phyloP scores from a whole-genome alignment of 768 basidiomycete species.

The Phlegmacium glaucopus region DNA sequence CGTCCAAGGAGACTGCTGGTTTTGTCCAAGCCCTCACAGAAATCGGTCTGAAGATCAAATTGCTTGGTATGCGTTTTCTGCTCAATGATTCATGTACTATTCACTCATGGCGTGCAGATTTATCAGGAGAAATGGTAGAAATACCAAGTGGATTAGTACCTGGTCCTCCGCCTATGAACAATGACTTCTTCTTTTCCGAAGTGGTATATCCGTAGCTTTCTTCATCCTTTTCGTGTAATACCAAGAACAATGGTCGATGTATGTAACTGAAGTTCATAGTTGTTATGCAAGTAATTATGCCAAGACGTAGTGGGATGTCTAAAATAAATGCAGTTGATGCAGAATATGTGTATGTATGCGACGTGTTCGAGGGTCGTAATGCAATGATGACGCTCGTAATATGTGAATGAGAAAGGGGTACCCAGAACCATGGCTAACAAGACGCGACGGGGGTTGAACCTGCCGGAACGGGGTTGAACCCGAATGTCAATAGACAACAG shows the following conservation, averaged over 20 bases:
- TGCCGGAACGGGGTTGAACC: constrained; percentile 45
- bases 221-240: neutral
- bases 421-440: constrained; percentile 31
- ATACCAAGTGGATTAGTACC: constrained; percentile 77
- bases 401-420: constrained; percentile 14
- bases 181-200: constrained; percentile 87
- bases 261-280: constrained; percentile 17
- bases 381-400: constrained; percentile 12
- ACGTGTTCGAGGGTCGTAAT: constrained; percentile 14
- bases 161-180: constrained; percentile 77
- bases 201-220: constrained; percentile 26
- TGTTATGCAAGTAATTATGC: constrained; percentile 22
- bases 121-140: constrained; percentile 86
- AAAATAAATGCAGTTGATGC: constrained; percentile 61
- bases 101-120: constrained; percentile 44
- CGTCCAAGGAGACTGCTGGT: constrained; percentile 81
- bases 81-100: neutral
- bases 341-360: constrained; percentile 26
- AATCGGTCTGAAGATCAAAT: constrained; percentile 87
- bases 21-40: constrained; percentile 87
- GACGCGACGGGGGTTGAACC: constrained; percentile 64
- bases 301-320: constrained; percentile 27
- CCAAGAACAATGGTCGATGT: constrained; percentile 2
- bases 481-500: constrained; percentile 33
- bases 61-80: constrained; percentile 56